Evolutionary conservation across 805 yeast genomes (phyloP), one percentile per base, ranked within the genome.

Genomic region (Cyberlindnera galapagoensis): DNA sequence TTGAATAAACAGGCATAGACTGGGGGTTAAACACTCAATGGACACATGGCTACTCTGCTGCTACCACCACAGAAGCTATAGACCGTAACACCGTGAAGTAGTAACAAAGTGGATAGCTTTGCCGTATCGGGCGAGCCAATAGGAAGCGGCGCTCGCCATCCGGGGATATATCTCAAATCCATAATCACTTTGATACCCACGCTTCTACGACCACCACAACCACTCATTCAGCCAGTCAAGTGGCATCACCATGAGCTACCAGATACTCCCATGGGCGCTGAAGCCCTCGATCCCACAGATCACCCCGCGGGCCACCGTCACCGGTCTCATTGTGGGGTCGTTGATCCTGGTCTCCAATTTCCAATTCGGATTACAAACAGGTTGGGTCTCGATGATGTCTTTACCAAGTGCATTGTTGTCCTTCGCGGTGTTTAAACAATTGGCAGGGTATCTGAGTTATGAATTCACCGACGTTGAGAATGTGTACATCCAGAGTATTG

Each of bases 301-400:
- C 5, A 86, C 97, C 0, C 44, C 76, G 4, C 60, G 95, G 31
- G 80, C 92, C 3, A 75, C 85, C 0, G 21, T 78, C 1, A 83
- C 80, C 1, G 97, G 97, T 0, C 60, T 90, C 17, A 46, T 63
- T 2, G 86, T 90, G n/a, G 98, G 98, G 1, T 74, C 96, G 0
- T 60, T 90, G 18, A 88, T 92, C 20, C 64, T 92, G 17, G 64
- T 87, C 12, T 85, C 96, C 4, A 90, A 90, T 57, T 92, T 92
- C 60, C 97, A 90, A 54, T 90, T 90, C 54, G 98, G 97, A 1
- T 63, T 90, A 14, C 98, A 90, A 53, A 90, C 97, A 0, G 98
- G 98, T 2, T 90, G 98, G 98, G 96, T 92, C 6, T 86, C 96
- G 9, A 90, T 90, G 98, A 92, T 90, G 98, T 83, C 95, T 15